Evolutionary conservation across 2,329 filamentous ascomycete genomes (phyloP).

Genomic region (Zasmidium angulare): DNA sequence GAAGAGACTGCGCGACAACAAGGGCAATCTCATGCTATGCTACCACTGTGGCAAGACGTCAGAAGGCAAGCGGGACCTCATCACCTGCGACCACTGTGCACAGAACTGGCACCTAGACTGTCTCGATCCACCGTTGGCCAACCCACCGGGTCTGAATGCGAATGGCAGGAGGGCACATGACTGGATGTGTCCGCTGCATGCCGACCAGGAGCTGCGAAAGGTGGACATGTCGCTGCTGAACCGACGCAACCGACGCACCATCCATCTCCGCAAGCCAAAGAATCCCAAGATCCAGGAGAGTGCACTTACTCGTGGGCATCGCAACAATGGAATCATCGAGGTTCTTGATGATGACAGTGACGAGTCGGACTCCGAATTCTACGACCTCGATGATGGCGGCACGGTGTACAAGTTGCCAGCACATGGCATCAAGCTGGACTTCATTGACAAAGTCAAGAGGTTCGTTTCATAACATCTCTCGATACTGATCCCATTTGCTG

Average conservation of each 20-base stretch:
- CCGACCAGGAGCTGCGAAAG: constrained; percentile 69
- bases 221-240: constrained; percentile 46
- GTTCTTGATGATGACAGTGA: constrained; percentile 44
- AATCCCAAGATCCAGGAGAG: constrained; percentile 50
- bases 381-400: constrained; percentile 38
- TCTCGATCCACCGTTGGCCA: constrained; percentile 76
- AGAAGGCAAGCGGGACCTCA: constrained; percentile 63
- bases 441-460: constrained; percentile 64
- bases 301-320: constrained; percentile 60
- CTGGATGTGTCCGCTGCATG: constrained; percentile 88
- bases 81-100: constrained; percentile 81
- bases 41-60: constrained; percentile 70
- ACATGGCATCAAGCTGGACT: constrained; percentile 50
- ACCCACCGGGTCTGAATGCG: constrained; percentile 63
- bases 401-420: constrained; percentile 46
- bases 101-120: constrained; percentile 92
- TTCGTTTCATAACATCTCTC: constrained; percentile 23
- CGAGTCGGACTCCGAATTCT: constrained; percentile 47
- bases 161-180: constrained; percentile 61
- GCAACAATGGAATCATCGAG: constrained; percentile 51
- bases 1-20: constrained; percentile 56
- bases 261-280: constrained; percentile 53
- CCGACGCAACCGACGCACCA: constrained; percentile 29
- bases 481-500: not conserved
- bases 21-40: constrained; percentile 76